Conservation (phyloP, 2,329 filamentous ascomycete species). For the Byssochlamys sp. region DNA sequence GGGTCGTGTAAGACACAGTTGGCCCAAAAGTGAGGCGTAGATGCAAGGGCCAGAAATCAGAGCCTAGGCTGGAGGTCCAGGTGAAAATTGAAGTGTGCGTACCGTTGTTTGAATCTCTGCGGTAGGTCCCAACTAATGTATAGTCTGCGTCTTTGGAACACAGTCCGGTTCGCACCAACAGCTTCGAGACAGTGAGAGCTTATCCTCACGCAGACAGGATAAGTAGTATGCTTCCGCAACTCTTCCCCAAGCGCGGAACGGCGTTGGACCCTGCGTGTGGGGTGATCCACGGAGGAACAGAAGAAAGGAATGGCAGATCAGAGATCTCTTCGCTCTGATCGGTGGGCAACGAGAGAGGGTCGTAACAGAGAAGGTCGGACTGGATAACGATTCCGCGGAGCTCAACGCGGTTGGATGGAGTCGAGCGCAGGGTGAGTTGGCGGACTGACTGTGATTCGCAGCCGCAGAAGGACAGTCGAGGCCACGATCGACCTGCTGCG, state of each 20-base stretch:
- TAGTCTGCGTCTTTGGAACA: background rate
- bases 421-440: background rate
- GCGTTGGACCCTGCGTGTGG: background rate
- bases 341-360: background rate
- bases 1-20: background rate
- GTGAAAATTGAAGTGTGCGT: background rate
- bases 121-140: background rate
- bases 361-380: background rate
- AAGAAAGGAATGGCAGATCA: background rate
- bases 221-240: background rate
- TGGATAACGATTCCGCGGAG: background rate
- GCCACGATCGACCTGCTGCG: background rate
- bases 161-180: background rate
- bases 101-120: background rate
- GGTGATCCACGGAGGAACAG: background rate
- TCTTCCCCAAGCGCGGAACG: background rate
- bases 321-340: background rate
- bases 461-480: background rate
- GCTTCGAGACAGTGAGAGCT: background rate
- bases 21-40: conserved; percentile 2
- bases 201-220: background rate
- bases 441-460: background rate
- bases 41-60: background rate
- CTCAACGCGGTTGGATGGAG: background rate
- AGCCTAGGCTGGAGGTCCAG: background rate